Base-by-base conservation (phyloP, 371 early-diverging fungal genomes). In the Rhizopus arrhizus region DNA sequence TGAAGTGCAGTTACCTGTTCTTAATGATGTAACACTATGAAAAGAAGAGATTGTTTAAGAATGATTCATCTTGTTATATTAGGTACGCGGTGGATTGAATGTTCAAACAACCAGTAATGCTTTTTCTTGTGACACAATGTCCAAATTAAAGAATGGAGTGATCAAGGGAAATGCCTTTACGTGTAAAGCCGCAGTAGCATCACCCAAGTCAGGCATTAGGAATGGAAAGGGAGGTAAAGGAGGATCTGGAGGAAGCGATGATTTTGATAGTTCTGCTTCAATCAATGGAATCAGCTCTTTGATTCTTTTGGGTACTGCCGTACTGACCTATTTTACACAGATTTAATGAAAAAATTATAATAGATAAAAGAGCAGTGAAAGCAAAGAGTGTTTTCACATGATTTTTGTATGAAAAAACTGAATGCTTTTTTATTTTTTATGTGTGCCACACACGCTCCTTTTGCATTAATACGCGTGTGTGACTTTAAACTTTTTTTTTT, bases 1-100 rank as follows among this genome's bases (percentile, higher is more conserved):
- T 34, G 78, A 75, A 46, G 57, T 82, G 3, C 53, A 68, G 7
- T 56, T 83, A 12, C 83, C 84, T 9, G 49, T 56, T 0, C 69
- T 85, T 0, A 58, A 60, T 29, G 74, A 78, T 41, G 81, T 79
- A 64, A 57, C 66, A 50, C 33, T 16, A 33, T 0, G 2, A 13
- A 11, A 13, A 38, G 5, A 38, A 6, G 8, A 13, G 2, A n/a
- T 29, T 13, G 12, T 9, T 22, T 5, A 41, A 28, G 15, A 42
- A 12, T 38, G 9, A 15, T 4, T 16, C 11, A 32, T 28, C 13
- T 53, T 0, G 8, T 33, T 55, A 4, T 55, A 36, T 11, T 36
- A 70, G 70, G 66, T 73, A 2, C 73, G 75, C 45, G 80, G 80
- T n/a, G 72, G 77, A 9, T 59, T 80, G 38, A 74, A 75, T 47